Conservation (phyloP, 2,329 filamentous ascomycete genomes). For the Lachnellula arida region DNA sequence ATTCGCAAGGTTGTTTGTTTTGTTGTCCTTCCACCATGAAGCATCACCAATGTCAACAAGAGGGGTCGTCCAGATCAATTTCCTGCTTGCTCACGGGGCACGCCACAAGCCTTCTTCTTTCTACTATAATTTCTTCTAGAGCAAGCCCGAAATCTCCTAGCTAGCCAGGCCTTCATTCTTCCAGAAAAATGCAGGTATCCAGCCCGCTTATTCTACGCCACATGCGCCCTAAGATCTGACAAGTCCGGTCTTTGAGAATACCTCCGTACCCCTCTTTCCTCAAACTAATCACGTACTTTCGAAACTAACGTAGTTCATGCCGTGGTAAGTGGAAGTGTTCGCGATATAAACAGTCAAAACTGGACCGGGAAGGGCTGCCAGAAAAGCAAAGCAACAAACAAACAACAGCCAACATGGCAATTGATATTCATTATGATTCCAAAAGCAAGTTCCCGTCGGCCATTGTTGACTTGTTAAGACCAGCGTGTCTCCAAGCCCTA, state of each 20-base stretch:
- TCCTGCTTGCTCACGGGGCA: too few species aligned
- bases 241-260: neutral
- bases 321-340: neutral
- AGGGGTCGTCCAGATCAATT: too few species aligned
- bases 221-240: neutral
- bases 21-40: neutral
- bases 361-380: too few species aligned
- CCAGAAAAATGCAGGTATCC: neutral
- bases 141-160: neutral
- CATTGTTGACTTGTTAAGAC: conserved; percentile 12
- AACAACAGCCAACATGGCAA: neutral
- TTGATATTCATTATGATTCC: conserved; percentile 1
- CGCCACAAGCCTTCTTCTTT: too few species aligned
- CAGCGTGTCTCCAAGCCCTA: conserved; percentile 6
- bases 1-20: neutral
- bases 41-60: neutral
- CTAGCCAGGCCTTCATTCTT: neutral
- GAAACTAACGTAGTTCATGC: neutral
- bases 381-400: neutral
- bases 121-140: too few species aligned
- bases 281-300: neutral
- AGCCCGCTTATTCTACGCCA: neutral
- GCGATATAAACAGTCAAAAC: too few species aligned
- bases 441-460: conserved; percentile 12
- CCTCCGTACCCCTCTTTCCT: neutral